Evolutionary conservation across 2,329 filamentous ascomycete genomes (phyloP), one percentile per base, ranked within the genome.

Genomic region (Monilinia laxa): DNA sequence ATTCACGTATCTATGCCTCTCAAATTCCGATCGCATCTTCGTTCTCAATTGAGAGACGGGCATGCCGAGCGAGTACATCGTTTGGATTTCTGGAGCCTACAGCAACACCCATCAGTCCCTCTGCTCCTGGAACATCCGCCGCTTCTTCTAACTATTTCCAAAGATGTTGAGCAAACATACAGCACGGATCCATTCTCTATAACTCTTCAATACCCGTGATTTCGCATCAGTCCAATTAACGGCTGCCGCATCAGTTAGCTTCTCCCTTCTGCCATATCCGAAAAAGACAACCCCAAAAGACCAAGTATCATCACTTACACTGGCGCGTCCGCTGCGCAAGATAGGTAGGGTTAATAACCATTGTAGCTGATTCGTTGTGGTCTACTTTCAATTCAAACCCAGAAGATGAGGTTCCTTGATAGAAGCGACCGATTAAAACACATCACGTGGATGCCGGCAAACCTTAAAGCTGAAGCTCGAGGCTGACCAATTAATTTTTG

Each of bases 11-110:
- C 95, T 86, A 82, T 98, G 90, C 77, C 92, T 87, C 84, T 99
- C 95, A 78, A 97, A 99, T 78, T 99, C 93, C 81, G 98, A 91
- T 78, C 95, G 87, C 79, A 98, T 90, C 82, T 96, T 94, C 68
- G 94, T 96, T 74, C 95, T 91, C 77, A 99, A 89, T 70, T 86
- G 84, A 52, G 94, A 91, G 64, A 97, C 88, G 64, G 94, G 93
- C 77, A 96, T 87, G 78, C 91, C 92, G 76, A 99, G 83, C 70
- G 90, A 91, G 87, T 99, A 99, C 92, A 98, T 97, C 70, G 88
- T 90, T 80, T 98, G 95, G 77, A 99, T 94, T 79, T 98, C 93
- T 69, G 95, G 94, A 52, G 93, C 93, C 95, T 99, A 78, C 66
- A 54, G 31, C 23, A 60, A 51, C 12, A 38, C 12, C 45, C 38